phyloP scores from a whole-genome alignment of 257 asterid species.

The Mentha longifolia region DNA sequence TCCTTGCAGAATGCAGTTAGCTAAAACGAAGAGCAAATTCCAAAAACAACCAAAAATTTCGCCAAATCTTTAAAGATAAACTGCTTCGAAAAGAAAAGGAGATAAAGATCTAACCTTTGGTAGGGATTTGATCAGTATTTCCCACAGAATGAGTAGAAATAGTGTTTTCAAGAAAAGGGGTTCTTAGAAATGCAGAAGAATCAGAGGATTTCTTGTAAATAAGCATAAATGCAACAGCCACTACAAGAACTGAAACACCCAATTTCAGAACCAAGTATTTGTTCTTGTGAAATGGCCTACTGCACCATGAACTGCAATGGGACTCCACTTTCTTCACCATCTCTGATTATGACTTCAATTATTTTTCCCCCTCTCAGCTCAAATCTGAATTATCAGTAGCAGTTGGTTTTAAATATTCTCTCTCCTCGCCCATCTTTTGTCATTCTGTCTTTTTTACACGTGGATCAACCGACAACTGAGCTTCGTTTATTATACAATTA shows the following conservation, averaged over 20 bases:
- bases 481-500: background rate
- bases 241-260: conserved; percentile 59
- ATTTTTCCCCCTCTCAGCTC: too few relatives aligned
- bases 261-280: conserved; percentile 55
- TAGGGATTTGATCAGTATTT: conserved; percentile 36
- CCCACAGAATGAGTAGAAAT: conserved; percentile 27
- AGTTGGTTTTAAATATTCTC: background rate
- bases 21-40: conserved; percentile 4
- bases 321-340: conserved; percentile 48
- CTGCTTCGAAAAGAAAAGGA: background rate
- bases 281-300: conserved; percentile 49
- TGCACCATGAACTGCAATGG: conserved; percentile 57
- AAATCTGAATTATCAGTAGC: too few relatives aligned
- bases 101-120: conserved; percentile 48
- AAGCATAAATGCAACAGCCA: conserved; percentile 61
- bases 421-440: background rate
- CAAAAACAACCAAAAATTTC: conserved; percentile 1
- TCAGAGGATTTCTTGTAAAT: conserved; percentile 53
- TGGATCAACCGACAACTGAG: background rate
- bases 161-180: conserved; percentile 41
- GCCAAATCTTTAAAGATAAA: background rate
- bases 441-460: too few relatives aligned
- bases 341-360: conserved; percentile 7
- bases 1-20: conserved; percentile 5
- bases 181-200: conserved; percentile 41